Evolutionary conservation across 208 protist genomes (phyloP), one percentile per base, ranked within the genome.

Genomic region (Acanthamoeba triangularis): DNA sequence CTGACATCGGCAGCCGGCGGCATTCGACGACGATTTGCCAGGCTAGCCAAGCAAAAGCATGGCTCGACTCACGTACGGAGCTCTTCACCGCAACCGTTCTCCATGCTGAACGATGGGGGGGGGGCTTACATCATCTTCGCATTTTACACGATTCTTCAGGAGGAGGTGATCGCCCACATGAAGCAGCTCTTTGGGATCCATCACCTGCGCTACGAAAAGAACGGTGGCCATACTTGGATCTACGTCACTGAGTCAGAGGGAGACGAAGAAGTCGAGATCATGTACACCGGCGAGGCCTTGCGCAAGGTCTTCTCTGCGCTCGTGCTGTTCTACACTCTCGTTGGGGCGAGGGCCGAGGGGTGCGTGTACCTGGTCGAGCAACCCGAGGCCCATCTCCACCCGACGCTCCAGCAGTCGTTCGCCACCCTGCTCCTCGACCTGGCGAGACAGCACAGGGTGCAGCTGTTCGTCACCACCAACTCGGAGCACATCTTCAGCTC

Each of bases 301-400:
- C 30, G 72, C 72, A 80, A 80, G 30, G 72, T 80, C 72, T 80
- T 80, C 72, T 52, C 72, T 80, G 30, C 72, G 41, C 41, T 80
- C 35, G 72, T 80, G 8, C 72, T 14, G 20, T 80, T 80, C 41
- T 80, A 52, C 41, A 41, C 72, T 49, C 72, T 80, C 41, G 72
- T 80, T 80, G 72, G 14, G 35, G 28, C 72, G 20, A 49, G 37
- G 41, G 72, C 30, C 30, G n/a, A 74, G 65, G 65, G 33, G 33
- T 37, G 65, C 25, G 72, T 80, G 30, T 80, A 52, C 41, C 72
- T 80, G 72, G n/a, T 80, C 35, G 72, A 80, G 41, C 16, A 14
- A n/a, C 72, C 72, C 72, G 72, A 80, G 20, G 72, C 72, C n/a
- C 72, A 80, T 80, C 30, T 80, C 16, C 4, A 41, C 41, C 41